Conservation (phyloP, 208 protist genomes). For the Strigomonas culicis region DNA sequence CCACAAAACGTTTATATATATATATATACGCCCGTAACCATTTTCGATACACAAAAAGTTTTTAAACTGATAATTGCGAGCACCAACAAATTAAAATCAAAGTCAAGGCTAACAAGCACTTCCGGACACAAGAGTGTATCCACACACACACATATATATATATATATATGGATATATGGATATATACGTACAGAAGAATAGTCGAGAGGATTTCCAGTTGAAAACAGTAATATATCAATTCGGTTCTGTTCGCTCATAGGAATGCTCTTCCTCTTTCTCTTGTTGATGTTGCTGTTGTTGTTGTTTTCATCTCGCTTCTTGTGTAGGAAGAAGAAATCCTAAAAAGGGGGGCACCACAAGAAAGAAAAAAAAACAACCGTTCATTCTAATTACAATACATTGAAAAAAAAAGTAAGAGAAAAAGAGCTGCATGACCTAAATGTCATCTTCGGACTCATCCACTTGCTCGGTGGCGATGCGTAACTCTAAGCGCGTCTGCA, state of each 20-base stretch:
- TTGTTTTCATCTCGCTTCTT: background rate
- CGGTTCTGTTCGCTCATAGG: too few species aligned
- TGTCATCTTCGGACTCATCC: constrained; percentile 24
- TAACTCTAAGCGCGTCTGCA: constrained; percentile 41
- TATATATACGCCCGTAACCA: background rate
- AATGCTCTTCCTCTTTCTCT: too few species aligned
- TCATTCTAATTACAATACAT: background rate
- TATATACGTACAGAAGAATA: too few species aligned
- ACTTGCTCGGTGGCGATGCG: constrained; percentile 33
- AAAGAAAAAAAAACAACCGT: background rate
- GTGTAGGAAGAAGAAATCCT: background rate
- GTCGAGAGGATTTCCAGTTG: too few species aligned
- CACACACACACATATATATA: background rate
- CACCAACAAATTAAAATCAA: background rate
- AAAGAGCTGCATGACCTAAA: background rate
- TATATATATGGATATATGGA: too few species aligned
- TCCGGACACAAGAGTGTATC: background rate
- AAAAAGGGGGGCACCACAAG: background rate
- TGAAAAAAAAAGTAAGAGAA: background rate
- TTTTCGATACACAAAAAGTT: background rate
- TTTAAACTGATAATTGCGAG: background rate
- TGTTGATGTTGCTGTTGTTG: too few species aligned
- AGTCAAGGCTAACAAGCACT: background rate
- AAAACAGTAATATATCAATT: too few species aligned
- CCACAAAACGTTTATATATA: background rate